Conservation (phyloP, 352 stramenopile species). For the Phytophthora meadii region DNA sequence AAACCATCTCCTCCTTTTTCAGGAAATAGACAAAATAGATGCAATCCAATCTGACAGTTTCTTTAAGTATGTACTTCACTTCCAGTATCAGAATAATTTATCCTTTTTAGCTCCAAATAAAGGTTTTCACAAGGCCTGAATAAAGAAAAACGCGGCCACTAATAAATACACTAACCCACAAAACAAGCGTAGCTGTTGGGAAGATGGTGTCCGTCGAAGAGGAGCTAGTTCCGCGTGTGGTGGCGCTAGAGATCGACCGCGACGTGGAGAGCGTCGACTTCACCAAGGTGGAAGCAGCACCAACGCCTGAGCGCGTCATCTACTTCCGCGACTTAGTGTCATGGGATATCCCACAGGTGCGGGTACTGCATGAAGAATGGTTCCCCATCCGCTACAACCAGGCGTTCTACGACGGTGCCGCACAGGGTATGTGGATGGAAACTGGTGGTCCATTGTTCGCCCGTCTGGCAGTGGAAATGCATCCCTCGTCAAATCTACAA, state of each 20-base stretch:
- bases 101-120: constrained; percentile 5
- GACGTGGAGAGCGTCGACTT: constrained; percentile 9
- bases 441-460: constrained; percentile 91
- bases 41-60: constrained; percentile 19
- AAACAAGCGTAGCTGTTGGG: constrained; percentile 7
- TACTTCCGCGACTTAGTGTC: constrained; percentile 77
- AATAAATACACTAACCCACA: constrained; percentile 6
- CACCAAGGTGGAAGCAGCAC: constrained; percentile 14
- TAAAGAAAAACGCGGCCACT: constrained; percentile 11
- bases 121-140: constrained; percentile 8
- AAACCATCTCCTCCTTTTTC: constrained; percentile 74
- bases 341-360: constrained; percentile 90
- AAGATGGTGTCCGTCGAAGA: constrained; percentile 23
- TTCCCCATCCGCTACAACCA: constrained; percentile 97
- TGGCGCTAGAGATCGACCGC: constrained; percentile 33
- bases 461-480: constrained; percentile 77
- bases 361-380: constrained; percentile 95
- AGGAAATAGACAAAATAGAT: constrained; percentile 54
- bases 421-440: constrained; percentile 87
- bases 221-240: constrained; percentile 20
- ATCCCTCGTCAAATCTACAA: constrained; percentile 27
- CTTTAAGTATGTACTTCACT: neutral
- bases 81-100: neutral
- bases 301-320: constrained; percentile 49
- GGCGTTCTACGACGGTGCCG: constrained; percentile 95